These are phyloP conservation scores for Saccharomycopsis vini DNA, from an alignment of 805 yeast species.

Conservation along the genomic window DNA sequence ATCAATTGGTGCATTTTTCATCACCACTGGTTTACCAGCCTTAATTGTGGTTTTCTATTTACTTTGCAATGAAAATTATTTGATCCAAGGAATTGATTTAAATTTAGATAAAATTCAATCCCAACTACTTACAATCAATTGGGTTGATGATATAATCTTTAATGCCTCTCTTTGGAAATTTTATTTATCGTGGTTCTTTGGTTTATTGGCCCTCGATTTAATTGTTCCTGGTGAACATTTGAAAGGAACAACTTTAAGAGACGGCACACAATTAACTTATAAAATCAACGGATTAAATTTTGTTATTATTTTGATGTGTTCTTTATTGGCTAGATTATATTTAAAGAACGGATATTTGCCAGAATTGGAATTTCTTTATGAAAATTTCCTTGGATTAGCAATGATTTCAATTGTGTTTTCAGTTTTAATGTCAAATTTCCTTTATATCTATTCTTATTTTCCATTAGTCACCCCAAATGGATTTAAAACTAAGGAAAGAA, in stretches of 20 bases:
- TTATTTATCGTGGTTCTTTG: conserved; percentile 66
- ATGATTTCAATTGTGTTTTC: conserved; percentile 58
- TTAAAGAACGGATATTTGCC: conserved; percentile 52
- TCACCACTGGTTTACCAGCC: conserved; percentile 60
- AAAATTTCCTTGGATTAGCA: conserved; percentile 57
- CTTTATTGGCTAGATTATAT: conserved; percentile 44
- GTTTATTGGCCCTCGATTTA: conserved; percentile 53
- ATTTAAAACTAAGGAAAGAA: conserved; percentile 48
- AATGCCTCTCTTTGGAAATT: conserved; percentile 48
- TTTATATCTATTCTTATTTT: conserved; percentile 60
- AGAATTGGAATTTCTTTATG: conserved; percentile 69
- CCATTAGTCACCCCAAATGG: conserved; percentile 47
- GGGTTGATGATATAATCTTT: conserved; percentile 27
- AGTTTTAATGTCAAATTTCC: conserved; percentile 48
- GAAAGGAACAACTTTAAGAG: conserved; percentile 66
- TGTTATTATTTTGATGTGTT: conserved; percentile 27
- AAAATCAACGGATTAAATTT: conserved; percentile 74
- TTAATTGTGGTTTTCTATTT: conserved; percentile 52
- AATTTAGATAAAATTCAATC: conserved; percentile 34
- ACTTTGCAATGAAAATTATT: conserved; percentile 51
- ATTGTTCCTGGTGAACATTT: conserved; percentile 55
- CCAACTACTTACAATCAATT: conserved; percentile 20
- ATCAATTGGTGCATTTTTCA: conserved; percentile 55
- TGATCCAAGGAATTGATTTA: conserved; percentile 38
- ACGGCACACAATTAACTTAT: conserved; percentile 61